Base-by-base conservation (phyloP, 2,329 filamentous ascomycete genomes). In the Hypoxylon sp. region DNA sequence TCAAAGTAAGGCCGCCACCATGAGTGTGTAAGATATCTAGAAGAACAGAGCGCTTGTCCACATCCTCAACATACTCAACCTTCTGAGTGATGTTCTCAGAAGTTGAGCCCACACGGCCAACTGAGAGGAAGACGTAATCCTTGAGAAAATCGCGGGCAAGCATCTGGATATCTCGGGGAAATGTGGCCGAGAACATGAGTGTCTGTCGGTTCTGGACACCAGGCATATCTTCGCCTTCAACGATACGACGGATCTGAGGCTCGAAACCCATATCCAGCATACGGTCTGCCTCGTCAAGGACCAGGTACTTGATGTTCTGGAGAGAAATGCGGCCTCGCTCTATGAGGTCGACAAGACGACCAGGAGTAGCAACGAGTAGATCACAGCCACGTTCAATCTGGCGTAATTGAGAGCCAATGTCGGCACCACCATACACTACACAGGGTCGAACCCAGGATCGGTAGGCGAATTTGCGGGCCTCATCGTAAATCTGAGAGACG, bases 191-290 rank as follows among this genome's bases (percentile, higher is more conserved):
- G 82, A 99, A 99, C 96, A 99, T 99, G 86, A 99, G 95, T 61
- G 96, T 99, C 84, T 99, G 96, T 79, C 96, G 94, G 76, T 88
- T 85, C 73, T 90, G 85, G 68, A 95, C 93, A 59, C 83, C 82
- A 64, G 96, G 96, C 96, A 99, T 99, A 78, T 99, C 96, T 84
- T 98, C 96, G 68, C 94, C 94, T 84, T 98, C 95, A 50, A 99
- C 96, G 78, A 99, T 98, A 77, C 95, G 93, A 78, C 96, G 94
- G 80, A 99, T 99, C 85, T 99, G 96, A 78, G 96, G 96, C 87
- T 99, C 96, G 88, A 99, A 99, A 96, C 96, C 96, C 96, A 99
- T 99, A 88, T 99, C 96, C 88, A 99, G 88, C 96, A 99, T 99
- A 82, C 96, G 96, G 86, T 99, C 96, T 82, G 96, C 96, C 89